Evolutionary conservation across 2,329 filamentous ascomycete species (phyloP), one percentile per base, ranked within the genome.

Genomic region (Curvularia verruculosa): DNA sequence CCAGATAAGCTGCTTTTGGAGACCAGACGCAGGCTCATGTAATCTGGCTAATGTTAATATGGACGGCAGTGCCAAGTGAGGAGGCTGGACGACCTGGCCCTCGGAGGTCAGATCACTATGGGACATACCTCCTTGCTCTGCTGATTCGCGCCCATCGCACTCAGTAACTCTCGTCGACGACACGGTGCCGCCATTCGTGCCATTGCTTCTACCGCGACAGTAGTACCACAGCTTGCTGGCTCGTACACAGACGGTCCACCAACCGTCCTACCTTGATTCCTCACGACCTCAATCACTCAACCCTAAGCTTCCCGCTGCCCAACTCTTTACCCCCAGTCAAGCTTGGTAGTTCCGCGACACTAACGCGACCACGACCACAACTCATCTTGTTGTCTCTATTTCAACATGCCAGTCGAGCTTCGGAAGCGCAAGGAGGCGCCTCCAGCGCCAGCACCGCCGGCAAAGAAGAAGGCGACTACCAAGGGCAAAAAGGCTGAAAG

Each of bases 401-500:
- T 59, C 52, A 61, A 59, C 23, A 82, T 82, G 80, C 60, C 61
- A 21, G 84, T 86, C 60, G 85, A 87, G 75, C 80, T 88, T 48
- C 82, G 85, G 72, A 88, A 88, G 77, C 84, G 85, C 73, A 85
- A 86, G 73, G 81, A 84, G 46, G 81, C 82, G 34, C 78, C 82
- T 40, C 79, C 81, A 26, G 79, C 80, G 54, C 77, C 81, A 43
- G 76, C 79, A 49, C 77, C 77, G 28, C 77, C 80, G 46, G 73
- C 81, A 13, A 82, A 82, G 67, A 81, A 81, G 62, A 81, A 80
- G 67, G 75, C 80, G 54, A 74, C 73, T 29, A 72, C 77, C 57
- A 72, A 79, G 72, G 55, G 60, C 56, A 68, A 72, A 61, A 76
- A 75, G 54, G 44, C 63, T 28, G 61, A 44, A 45, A 61, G 46